Evolutionary conservation across 1,284 basidiomycete genomes (phyloP).

Genomic region (Melampsora larici-populina): DNA sequence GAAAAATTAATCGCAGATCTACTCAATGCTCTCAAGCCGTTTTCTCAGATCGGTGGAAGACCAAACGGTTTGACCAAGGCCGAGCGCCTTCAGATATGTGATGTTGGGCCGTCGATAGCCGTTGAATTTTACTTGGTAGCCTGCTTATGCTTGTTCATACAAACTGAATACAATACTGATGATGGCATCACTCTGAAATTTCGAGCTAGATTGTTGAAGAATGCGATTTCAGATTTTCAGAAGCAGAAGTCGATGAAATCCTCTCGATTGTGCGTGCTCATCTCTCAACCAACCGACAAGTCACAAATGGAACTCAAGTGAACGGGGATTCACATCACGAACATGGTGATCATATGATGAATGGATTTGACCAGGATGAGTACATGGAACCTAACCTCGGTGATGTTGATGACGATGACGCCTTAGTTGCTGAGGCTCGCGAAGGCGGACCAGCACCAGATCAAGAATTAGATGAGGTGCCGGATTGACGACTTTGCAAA

Average conservation of each 20-base stretch:
- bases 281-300: slow-evolving; percentile 5
- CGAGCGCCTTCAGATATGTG: slow-evolving; percentile 42
- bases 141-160: neutral
- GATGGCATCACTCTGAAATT: too few relatives aligned
- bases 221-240: slow-evolving; percentile 38
- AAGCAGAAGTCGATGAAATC: slow-evolving; percentile 38
- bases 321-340: neutral
- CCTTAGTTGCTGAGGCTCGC: slow-evolving; percentile 26
- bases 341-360: slow-evolving; percentile 5
- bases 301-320: neutral
- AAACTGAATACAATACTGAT: too few relatives aligned
- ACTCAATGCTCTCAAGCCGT: slow-evolving; percentile 6
- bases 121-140: slow-evolving; percentile 38
- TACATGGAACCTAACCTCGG: slow-evolving; percentile 19
- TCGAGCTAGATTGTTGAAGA: slow-evolving; percentile 37
- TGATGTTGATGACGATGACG: slow-evolving; percentile 42
- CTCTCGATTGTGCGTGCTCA: slow-evolving; percentile 13
- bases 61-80: slow-evolving; percentile 31
- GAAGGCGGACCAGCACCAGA: slow-evolving; percentile 30
- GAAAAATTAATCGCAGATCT: slow-evolving; percentile 12
- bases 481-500: slow-evolving; percentile 9
- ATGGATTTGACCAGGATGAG: slow-evolving; percentile 4
- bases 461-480: slow-evolving; percentile 41
- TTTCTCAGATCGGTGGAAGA: slow-evolving; percentile 34
- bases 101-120: slow-evolving; percentile 32